These are phyloP conservation scores for Leccinum disarticulatum DNA, from an alignment of 768 basidiomycete genomes.

Conservation along the genomic window DNA sequence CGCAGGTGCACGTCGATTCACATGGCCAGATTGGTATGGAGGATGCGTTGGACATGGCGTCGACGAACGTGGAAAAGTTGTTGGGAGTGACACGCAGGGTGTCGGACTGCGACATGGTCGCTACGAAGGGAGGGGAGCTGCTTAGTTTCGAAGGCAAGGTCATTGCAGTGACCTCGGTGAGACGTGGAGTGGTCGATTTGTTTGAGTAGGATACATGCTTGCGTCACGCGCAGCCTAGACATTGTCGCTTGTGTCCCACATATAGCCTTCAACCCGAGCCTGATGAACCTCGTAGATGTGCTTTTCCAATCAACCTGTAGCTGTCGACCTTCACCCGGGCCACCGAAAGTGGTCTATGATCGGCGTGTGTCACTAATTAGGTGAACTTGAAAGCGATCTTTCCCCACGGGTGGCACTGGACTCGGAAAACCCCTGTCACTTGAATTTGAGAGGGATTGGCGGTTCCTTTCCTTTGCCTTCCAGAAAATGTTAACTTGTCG, in stretches of 20 bases:
- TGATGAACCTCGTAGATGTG: background rate
- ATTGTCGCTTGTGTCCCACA: background rate
- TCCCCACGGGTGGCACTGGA: no score
- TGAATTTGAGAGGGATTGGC: no score
- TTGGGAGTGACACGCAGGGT: constrained; percentile 35
- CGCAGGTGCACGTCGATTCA: constrained; percentile 35
- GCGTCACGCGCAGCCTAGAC: background rate
- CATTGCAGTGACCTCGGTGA: constrained; percentile 40
- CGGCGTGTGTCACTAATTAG: no score
- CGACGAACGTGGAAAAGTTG: constrained; percentile 43
- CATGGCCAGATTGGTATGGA: constrained; percentile 40
- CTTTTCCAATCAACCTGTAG: background rate
- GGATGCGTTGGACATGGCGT: constrained; percentile 41
- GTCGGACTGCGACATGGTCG: constrained; percentile 38
- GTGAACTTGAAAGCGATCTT: no score
- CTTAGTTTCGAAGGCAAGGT: constrained; percentile 47
- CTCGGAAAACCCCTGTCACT: no score
- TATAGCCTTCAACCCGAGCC: no score
- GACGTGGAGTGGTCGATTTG: constrained; percentile 36
- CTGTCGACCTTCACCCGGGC: no score
- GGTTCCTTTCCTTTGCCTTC: no score
- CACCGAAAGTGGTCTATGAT: no score
- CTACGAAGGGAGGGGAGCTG: constrained; percentile 38
- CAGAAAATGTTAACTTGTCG: no score
- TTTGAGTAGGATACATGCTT: constrained; percentile 21